Conservation (phyloP, 2,329 filamentous ascomycete species). For the Colletotrichum gigasporum region DNA sequence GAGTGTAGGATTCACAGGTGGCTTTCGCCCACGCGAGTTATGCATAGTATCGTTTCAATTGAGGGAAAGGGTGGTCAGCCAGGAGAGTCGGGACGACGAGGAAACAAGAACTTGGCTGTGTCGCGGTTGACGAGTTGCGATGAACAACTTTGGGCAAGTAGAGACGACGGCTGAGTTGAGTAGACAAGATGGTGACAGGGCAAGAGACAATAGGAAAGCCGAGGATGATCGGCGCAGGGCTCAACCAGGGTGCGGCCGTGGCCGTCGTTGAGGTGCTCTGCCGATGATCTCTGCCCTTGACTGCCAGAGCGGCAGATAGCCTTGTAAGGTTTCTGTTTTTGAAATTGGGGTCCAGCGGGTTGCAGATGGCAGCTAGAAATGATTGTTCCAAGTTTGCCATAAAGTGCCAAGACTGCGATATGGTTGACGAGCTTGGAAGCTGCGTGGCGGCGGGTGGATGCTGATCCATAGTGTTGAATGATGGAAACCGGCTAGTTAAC, state of each 20-base stretch:
- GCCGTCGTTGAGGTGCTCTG: not conserved
- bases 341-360: conserved; percentile 9
- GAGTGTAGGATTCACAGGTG: not conserved
- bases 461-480: conserved; percentile 22
- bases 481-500: not conserved
- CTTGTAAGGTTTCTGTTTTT: conserved; percentile 15
- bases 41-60: not conserved
- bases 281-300: not conserved
- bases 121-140: conserved; percentile 16
- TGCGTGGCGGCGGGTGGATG: conserved; percentile 8
- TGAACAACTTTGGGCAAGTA: conserved; percentile 1
- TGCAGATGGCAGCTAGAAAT: conserved; percentile 7
- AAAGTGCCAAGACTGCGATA: conserved; percentile 14
- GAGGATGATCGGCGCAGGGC: conserved; percentile 24
- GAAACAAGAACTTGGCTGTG: not conserved
- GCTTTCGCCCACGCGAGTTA: too few relatives aligned
- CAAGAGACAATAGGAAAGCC: not conserved
- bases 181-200: not conserved
- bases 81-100: not conserved
- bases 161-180: not conserved
- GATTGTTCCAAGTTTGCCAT: conserved; percentile 14
- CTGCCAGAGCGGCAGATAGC: not conserved
- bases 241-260: not conserved
- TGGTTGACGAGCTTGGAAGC: conserved; percentile 15
- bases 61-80: not conserved